A percentile compares a stretch with the other conserved stretches of the same genome.
phyloP scores from a whole-genome alignment of 2,329 filamentous ascomycete species.

The Emergomyces orientalis region DNA sequence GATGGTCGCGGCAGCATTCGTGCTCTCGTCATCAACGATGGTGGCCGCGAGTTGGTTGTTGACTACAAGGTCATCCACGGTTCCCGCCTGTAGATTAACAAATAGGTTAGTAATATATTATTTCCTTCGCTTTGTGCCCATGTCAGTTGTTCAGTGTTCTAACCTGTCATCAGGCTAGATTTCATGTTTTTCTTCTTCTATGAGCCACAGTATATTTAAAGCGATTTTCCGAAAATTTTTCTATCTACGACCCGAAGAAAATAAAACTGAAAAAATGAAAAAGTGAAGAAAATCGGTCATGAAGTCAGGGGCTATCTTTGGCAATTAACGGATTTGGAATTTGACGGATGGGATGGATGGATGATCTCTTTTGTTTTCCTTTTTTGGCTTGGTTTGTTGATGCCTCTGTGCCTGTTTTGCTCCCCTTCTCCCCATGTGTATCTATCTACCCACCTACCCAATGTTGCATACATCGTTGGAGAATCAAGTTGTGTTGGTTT shows the following conservation, averaged over 20 bases:
- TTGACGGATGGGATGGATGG: constrained; percentile 2
- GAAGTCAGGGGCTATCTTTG: constrained; percentile 2
- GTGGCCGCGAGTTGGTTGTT: constrained; percentile 86
- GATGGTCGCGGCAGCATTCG: constrained; percentile 88
- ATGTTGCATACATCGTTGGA: not conserved
- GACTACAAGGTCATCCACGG: constrained; percentile 98
- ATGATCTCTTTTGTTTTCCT: constrained; percentile 6
- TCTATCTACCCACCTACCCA: not conserved
- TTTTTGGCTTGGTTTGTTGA: not conserved
- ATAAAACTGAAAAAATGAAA: not conserved
- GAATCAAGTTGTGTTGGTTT: not conserved
- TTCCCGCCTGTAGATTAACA: constrained; percentile 48
- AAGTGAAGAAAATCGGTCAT: not conserved
- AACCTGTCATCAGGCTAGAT: not conserved
- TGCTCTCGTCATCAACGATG: constrained; percentile 90
- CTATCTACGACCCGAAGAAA: not conserved
- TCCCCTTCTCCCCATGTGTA: constrained; percentile 7
- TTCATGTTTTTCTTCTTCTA: not conserved
- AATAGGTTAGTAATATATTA: not conserved
- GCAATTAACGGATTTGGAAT: constrained; percentile 9
- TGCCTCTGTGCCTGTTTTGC: not conserved
- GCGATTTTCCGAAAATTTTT: not conserved
- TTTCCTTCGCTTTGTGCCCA: not conserved
- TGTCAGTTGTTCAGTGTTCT: not conserved
- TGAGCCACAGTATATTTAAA: not conserved